Base-by-base conservation (phyloP, 345 rosid species). In the Aquilaria malaccensis region DNA sequence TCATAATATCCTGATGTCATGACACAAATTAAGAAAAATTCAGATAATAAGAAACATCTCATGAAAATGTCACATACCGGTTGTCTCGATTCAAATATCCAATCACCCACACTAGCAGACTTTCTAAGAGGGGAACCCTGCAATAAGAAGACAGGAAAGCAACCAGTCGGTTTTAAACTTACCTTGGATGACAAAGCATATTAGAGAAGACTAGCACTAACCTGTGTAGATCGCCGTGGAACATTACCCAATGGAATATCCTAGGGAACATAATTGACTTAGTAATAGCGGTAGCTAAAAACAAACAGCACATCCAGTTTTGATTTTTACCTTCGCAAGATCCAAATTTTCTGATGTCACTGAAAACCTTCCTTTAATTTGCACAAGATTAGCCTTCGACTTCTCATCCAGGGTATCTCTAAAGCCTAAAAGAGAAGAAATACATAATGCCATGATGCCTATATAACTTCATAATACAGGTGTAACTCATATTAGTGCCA, bases 281-380 rank as follows among this genome's bases (percentile, higher is more conserved):
- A 83, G 97, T 64, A 50, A 67, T 58, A 33, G 67, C 50, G 41
- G 58, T 52, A 70, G 46, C 30, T 59, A 31, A 70, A 65, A 11
- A 63, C 13, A 64, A 48, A 60, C 22, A 57, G 54, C 33, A 57
- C 55, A 59, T 29, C 13, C 63, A 48, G 62, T 64, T 61, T 55
- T 68, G 58, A 81, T 56, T 15, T 47, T 70, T 75, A 90, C 99
- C 97, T 95, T 95, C 57, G 70, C 83, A 73, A 88, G 95, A 81
- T 95, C 97, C 53, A 95, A 64, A 75, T 86, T 95, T 77, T 88
- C 99, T 63, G 97, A 95, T 70, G 99, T 95, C 54, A 95, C 99
- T 31, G 97, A 95, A 73, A 95, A 95, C 59, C 97, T 74, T 61
- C 99, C 99, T 79, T 88, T 95, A 65, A 91, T 88, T 74, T 95